These are phyloP conservation scores for Letharia columbiana DNA, from an alignment of 495 filamentous ascomycete species.

Conservation along the genomic window DNA sequence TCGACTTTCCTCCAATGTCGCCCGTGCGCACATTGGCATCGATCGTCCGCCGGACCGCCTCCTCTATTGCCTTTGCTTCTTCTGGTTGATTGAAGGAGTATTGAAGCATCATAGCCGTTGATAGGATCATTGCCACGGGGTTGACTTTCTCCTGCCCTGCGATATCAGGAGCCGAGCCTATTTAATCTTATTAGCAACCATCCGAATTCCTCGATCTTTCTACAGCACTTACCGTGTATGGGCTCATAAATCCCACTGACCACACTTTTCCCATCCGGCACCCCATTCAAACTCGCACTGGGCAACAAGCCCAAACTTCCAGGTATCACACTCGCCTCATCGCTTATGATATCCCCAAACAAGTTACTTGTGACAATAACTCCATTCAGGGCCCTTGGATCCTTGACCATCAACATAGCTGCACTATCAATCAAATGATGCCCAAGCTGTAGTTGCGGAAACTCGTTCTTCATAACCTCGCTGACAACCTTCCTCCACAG, in stretches of 20 bases:
- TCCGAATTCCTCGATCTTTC: neutral
- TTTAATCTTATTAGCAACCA: neutral
- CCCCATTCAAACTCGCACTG: slow-evolving; percentile 76
- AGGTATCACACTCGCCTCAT: slow-evolving; percentile 94
- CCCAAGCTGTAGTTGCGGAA: slow-evolving; percentile 71
- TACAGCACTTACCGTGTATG: slow-evolving; percentile 59
- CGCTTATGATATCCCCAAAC: slow-evolving; percentile 93
- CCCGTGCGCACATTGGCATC: slow-evolving; percentile 65
- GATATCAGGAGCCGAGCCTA: slow-evolving; percentile 65
- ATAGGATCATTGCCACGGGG: slow-evolving; percentile 50
- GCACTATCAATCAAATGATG: slow-evolving; percentile 95
- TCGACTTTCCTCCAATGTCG: slow-evolving; percentile 67
- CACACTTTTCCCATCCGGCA: slow-evolving; percentile 58
- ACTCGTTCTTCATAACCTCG: slow-evolving; percentile 73
- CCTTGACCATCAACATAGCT: slow-evolving; percentile 97
- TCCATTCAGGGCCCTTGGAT: slow-evolving; percentile 82
- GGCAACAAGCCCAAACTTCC: slow-evolving; percentile 85
- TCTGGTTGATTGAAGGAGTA: slow-evolving; percentile 73
- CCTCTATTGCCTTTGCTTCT: slow-evolving; percentile 66
- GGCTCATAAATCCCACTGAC: slow-evolving; percentile 83
- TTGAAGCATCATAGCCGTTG: slow-evolving; percentile 81
- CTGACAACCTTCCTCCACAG: slow-evolving; percentile 85
- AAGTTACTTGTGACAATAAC: slow-evolving; percentile 90
- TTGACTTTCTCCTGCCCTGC: slow-evolving; percentile 82
- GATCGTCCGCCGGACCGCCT: slow-evolving; percentile 68